These are phyloP conservation scores for Myxozyma vanderwaltii DNA, from an alignment of 805 yeast genomes.

Conservation along the genomic window DNA sequence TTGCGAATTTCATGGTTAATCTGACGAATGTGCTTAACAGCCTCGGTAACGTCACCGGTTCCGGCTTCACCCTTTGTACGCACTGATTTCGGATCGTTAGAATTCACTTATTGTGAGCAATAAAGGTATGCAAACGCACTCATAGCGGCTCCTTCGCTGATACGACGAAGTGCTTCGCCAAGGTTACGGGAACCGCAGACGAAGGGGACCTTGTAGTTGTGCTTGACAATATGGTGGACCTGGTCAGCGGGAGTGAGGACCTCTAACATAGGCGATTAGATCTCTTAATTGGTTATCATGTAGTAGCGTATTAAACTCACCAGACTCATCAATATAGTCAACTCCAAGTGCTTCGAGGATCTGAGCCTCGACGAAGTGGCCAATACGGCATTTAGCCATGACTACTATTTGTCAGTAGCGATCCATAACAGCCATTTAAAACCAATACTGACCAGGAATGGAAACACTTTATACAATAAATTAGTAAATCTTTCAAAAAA, in stretches of 20 bases:
- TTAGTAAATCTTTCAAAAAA: neutral
- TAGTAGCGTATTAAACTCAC: no score
- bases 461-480: conserved; percentile 38
- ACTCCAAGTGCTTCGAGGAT: conserved; percentile 68
- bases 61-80: conserved; percentile 90
- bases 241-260: conserved; percentile 83
- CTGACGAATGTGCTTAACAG: conserved; percentile 69
- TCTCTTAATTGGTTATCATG: no score
- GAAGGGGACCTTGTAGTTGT: conserved; percentile 67
- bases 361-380: conserved; percentile 82
- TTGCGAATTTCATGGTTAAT: conserved; percentile 59
- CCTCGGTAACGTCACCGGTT: conserved; percentile 83
- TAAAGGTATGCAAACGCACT: conserved; percentile 32
- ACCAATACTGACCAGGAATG: conserved; percentile 39
- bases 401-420: no score
- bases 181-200: conserved; percentile 82
- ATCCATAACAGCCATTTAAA: no score
- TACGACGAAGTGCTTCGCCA: conserved; percentile 79
- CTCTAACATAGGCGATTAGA: no score
- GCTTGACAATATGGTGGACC: conserved; percentile 61
- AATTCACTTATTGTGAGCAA: neutral
- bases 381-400: conserved; percentile 85
- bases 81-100: conserved; percentile 38
- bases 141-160: conserved; percentile 85
- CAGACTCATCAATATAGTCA: conserved; percentile 79